These are phyloP conservation scores for Monilinia fructigena DNA, from an alignment of 2,329 filamentous ascomycete species.

Conservation along the genomic window DNA sequence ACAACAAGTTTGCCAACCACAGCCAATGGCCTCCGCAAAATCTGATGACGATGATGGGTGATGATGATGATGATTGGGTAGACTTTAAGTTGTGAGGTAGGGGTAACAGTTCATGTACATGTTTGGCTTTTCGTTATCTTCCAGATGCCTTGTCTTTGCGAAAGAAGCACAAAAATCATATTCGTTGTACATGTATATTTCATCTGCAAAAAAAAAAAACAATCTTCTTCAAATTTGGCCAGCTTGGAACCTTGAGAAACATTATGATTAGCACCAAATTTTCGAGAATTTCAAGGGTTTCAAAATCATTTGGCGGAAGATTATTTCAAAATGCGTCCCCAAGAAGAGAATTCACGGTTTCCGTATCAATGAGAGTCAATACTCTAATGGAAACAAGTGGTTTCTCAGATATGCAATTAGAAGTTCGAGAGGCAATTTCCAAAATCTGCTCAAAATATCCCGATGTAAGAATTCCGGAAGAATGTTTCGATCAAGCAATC, in stretches of 20 bases:
- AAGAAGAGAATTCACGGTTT: slow-evolving; percentile 31
- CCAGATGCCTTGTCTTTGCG: not conserved
- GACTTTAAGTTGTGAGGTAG: not conserved
- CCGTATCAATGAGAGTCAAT: slow-evolving; percentile 29
- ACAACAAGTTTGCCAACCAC: not conserved
- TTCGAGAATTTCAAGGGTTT: not conserved
- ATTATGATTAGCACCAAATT: slow-evolving; percentile 17
- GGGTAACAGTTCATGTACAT: not conserved
- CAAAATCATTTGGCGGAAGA: not conserved
- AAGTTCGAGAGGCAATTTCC: slow-evolving; percentile 67
- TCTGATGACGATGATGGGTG: not conserved
- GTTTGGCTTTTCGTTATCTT: not conserved
- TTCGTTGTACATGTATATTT: not conserved
- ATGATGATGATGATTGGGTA: slow-evolving; percentile 4
- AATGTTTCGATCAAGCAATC: not conserved
- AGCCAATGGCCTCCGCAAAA: too few relatives aligned
- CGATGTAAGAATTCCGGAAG: slow-evolving; percentile 45
- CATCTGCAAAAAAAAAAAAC: not conserved
- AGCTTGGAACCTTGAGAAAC: not conserved
- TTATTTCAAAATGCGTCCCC: not conserved
- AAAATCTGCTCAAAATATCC: slow-evolving; percentile 70
- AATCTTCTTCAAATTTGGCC: not conserved
- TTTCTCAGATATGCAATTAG: slow-evolving; percentile 71
- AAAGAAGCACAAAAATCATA: not conserved
- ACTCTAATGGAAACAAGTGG: slow-evolving; percentile 68